A percentile compares a stretch with the other conserved stretches of the same genome.
phyloP scores from a whole-genome alignment of 2,329 filamentous ascomycete species.

The Dothistroma pini region DNA sequence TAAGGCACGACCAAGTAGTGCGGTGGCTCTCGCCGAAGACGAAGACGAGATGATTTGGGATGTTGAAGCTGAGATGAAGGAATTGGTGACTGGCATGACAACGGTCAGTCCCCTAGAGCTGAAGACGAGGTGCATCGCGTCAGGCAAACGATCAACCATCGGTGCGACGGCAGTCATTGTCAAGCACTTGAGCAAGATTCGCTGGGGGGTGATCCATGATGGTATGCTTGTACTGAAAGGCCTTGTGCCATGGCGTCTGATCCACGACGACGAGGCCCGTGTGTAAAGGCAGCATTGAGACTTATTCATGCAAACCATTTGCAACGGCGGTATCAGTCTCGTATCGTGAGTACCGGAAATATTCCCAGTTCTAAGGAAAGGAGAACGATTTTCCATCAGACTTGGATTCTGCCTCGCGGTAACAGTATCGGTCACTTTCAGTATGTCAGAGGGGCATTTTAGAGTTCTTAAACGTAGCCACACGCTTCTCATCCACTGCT shows the following conservation, averaged over 20 bases:
- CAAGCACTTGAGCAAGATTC: conserved; percentile 52
- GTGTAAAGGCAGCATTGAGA: not conserved
- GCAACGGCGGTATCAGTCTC: too few species aligned
- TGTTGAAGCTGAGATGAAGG: conserved; percentile 47
- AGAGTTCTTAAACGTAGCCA: too few species aligned
- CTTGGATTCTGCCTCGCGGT: too few species aligned
- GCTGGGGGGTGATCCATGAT: conserved; percentile 62
- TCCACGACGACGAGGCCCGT: conserved; percentile 22
- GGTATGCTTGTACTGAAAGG: conserved; percentile 55
- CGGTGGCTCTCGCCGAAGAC: conserved; percentile 10
- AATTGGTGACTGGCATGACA: conserved; percentile 41
- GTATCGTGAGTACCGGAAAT: too few species aligned
- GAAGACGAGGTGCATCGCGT: conserved; percentile 13
- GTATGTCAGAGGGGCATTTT: too few species aligned
- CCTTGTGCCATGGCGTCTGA: conserved; percentile 39
- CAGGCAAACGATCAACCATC: conserved; percentile 49
- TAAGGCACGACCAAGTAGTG: conserved; percentile 35
- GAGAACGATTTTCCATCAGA: too few species aligned
- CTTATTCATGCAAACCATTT: too few species aligned
- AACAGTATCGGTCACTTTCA: too few species aligned
- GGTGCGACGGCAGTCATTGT: conserved; percentile 56
- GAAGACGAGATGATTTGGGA: conserved; percentile 47
- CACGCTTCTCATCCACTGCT: not conserved
- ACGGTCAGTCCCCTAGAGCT: conserved; percentile 39
- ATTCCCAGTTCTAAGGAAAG: too few species aligned